phyloP scores from a whole-genome alignment of 2,329 filamentous ascomycete genomes.

The Apiospora sp. region DNA sequence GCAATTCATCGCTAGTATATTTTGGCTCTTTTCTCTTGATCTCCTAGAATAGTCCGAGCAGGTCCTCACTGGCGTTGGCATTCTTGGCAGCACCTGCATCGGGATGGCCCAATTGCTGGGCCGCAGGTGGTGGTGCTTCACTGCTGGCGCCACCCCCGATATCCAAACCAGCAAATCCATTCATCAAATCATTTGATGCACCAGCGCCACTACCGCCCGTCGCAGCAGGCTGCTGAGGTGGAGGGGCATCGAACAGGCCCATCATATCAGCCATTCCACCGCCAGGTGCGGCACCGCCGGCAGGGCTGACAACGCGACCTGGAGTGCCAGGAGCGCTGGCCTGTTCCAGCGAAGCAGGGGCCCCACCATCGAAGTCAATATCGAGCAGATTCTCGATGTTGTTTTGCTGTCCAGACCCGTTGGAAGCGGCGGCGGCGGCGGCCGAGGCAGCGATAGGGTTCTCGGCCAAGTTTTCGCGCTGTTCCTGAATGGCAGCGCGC shows the following conservation, averaged over 20 bases:
- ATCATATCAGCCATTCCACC: constrained; percentile 70
- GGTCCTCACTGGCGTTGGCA: constrained; percentile 64
- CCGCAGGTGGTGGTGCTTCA: constrained; percentile 68
- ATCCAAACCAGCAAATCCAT: constrained; percentile 84
- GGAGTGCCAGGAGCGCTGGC: constrained; percentile 66
- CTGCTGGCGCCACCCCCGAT: constrained; percentile 70
- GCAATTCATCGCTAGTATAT: constrained; percentile 13
- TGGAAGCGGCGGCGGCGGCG: constrained; percentile 68
- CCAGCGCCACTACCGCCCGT: constrained; percentile 60
- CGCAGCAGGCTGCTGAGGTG: constrained; percentile 55
- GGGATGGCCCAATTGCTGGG: constrained; percentile 60
- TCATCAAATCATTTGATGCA: constrained; percentile 83
- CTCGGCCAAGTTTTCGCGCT: constrained; percentile 88
- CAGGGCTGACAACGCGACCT: constrained; percentile 72
- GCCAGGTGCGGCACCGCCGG: constrained; percentile 46
- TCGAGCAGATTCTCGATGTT: constrained; percentile 96
- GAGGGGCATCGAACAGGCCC: constrained; percentile 74
- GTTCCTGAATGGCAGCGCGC: constrained; percentile 94
- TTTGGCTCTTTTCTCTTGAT: neutral
- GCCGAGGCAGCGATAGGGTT: constrained; percentile 92
- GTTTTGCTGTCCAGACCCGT: constrained; percentile 64
- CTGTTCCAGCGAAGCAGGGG: constrained; percentile 82
- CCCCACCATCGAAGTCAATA: constrained; percentile 93
- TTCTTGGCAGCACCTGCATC: constrained; percentile 56
- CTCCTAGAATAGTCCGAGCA: constrained; percentile 63